Conservation (phyloP, 768 basidiomycete genomes). For the Lactifluus rugatus region DNA sequence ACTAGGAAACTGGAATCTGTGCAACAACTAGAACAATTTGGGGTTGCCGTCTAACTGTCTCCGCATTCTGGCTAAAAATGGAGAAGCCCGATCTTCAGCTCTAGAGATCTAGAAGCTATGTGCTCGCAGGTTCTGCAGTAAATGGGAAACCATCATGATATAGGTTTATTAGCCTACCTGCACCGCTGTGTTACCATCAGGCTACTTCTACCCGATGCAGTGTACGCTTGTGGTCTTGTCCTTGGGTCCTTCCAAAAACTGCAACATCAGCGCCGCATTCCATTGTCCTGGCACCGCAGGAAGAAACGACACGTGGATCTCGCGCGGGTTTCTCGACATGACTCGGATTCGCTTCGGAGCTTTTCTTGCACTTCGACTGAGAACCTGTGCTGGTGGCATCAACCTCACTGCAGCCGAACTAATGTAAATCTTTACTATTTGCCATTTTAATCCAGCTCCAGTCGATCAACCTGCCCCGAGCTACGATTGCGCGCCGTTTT, state of each 20-base stretch:
- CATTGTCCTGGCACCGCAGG: not conserved
- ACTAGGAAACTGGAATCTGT: not conserved
- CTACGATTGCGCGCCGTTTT: too few species aligned
- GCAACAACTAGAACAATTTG: not conserved
- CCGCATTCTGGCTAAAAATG: too few species aligned
- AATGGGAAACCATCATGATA: not conserved
- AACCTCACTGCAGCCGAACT: not conserved
- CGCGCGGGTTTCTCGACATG: not conserved
- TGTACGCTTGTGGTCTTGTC: not conserved
- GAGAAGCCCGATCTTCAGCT: too few species aligned
- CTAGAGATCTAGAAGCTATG: too few species aligned
- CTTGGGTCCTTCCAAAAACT: not conserved
- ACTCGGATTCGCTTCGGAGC: not conserved
- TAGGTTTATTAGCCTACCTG: not conserved
- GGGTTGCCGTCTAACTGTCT: not conserved
- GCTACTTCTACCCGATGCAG: too few species aligned
- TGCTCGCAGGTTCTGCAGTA: too few species aligned
- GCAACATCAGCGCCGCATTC: not conserved
- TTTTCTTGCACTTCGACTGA: not conserved
- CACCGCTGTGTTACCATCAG: not conserved
- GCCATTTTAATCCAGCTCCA: too few species aligned
- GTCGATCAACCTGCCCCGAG: too few species aligned
- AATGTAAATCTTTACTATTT: too few species aligned
- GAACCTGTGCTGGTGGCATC: not conserved
- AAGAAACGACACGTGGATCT: not conserved